These are phyloP conservation scores for Ophiobolus disseminans DNA, from an alignment of 2,329 filamentous ascomycete genomes.

Conservation along the genomic window DNA sequence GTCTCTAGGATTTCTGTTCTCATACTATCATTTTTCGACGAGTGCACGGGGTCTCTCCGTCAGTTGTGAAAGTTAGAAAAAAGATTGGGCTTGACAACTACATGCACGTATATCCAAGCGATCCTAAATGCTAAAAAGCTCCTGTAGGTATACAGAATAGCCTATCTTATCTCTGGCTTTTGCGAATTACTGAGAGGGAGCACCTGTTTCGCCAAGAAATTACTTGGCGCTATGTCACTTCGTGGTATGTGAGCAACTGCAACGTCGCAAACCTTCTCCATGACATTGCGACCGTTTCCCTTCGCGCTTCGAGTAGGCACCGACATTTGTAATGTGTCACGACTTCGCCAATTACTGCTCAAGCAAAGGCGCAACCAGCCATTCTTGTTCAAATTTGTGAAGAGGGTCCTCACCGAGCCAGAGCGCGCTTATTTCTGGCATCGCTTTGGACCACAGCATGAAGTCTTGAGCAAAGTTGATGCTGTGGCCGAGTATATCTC, in stretches of 20 bases:
- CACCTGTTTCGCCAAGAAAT: background rate
- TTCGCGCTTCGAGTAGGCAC: constrained; percentile 74
- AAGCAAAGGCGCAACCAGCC: constrained; percentile 21
- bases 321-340: constrained; percentile 75
- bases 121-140: too few species aligned
- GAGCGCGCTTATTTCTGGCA: constrained; percentile 40
- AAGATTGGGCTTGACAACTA: too few species aligned
- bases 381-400: constrained; percentile 27
- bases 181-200: too few species aligned
- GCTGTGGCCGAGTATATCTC: constrained; percentile 40
- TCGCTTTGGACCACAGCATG: constrained; percentile 30
- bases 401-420: constrained; percentile 38
- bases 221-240: background rate
- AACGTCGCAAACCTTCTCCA: constrained; percentile 20
- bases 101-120: too few species aligned
- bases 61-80: too few species aligned
- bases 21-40: too few species aligned
- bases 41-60: too few species aligned
- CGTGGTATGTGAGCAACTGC: background rate
- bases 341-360: constrained; percentile 69
- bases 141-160: too few species aligned
- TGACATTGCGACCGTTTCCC: constrained; percentile 64
- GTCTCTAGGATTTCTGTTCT: too few species aligned
- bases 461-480: constrained; percentile 17
- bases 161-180: too few species aligned